Base-by-base conservation (phyloP, 2,329 filamentous ascomycete genomes). In the Verruconis gallopava region DNA sequence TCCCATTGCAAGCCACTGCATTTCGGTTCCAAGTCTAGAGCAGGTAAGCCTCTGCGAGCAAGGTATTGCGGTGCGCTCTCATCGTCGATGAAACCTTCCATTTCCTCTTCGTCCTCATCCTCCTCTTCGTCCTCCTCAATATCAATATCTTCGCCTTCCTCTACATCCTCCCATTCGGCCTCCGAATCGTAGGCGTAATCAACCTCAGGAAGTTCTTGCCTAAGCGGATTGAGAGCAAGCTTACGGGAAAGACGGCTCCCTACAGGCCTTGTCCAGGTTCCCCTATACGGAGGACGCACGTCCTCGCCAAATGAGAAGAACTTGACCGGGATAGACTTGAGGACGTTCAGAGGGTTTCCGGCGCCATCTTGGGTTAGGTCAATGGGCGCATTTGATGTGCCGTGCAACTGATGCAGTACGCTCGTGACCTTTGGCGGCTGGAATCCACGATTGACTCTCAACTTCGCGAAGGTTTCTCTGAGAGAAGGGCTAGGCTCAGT, bases 81-180 rank as follows among this genome's bases (percentile, higher is more conserved):
- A 51, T 93, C 85, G 50, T 94, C 88, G 2, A 95, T 67, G 54
- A 95, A 95, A 14, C 78, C 88, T 3, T 85, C 84, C 78, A 94
- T 81, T 46, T 93, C 86, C 47, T 84, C 81, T 13, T 84, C 81
- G n/a, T 77, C 80, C 9, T 77, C 34, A 33, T 80, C 19, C 81
- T 80, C 6, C 39, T 75, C 71, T 4, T 81, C 77, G 43, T 80
- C 77, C 21, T 73, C 75, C 45, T 80, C 77, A 3, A 73, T 75
- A 38, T 72, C 64, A 2, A 81, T 59, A 44, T 83, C 77, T 51
- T 81, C 79, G 25, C 74, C 74, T 44, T 88, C 66, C 72, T 86
- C 64, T 22, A 81, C 78, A 54, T 86, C 80, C 53, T 80, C 69
- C 84, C 84, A 93, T 73, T 91, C 85, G 56, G 45, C 82, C 57